These are phyloP conservation scores for Bassia scoparia DNA, from an alignment of 148 eudicot genomes.

Conservation along the genomic window DNA sequence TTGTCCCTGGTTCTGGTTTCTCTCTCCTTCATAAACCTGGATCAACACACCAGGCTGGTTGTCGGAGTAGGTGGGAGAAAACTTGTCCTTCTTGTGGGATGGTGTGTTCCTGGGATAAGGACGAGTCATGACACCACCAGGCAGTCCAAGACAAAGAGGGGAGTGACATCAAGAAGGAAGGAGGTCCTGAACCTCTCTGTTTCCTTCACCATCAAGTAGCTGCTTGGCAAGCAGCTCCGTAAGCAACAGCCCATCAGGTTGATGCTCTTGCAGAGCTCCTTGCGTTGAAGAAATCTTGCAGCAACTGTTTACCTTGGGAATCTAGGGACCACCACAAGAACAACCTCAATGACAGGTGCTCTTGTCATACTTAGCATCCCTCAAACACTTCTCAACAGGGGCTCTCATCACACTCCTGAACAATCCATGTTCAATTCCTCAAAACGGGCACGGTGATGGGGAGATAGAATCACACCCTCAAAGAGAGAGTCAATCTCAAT, in stretches of 20 bases:
- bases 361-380: constrained; percentile 37
- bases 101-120: constrained; percentile 29
- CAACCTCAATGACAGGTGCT: constrained; percentile 25
- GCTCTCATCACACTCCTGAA: constrained; percentile 37
- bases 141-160: constrained; percentile 23
- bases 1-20: constrained; percentile 11
- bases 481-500: constrained; percentile 33
- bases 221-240: constrained; percentile 29
- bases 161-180: constrained; percentile 31
- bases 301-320: constrained; percentile 14
- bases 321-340: constrained; percentile 22
- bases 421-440: constrained; percentile 37
- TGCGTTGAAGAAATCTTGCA: constrained; percentile 18
- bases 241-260: constrained; percentile 24
- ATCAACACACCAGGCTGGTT: constrained; percentile 13
- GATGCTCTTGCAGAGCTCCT: constrained; percentile 32
- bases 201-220: constrained; percentile 33
- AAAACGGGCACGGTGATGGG: constrained; percentile 38
- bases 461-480: constrained; percentile 36
- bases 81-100: constrained; percentile 30
- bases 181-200: constrained; percentile 30
- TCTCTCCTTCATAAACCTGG: constrained; percentile 17
- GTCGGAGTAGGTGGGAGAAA: constrained; percentile 16
- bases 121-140: constrained; percentile 32
- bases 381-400: constrained; percentile 38